phyloP scores from a whole-genome alignment of 2,329 filamentous ascomycete genomes.

The Trichophaea hybrida region DNA sequence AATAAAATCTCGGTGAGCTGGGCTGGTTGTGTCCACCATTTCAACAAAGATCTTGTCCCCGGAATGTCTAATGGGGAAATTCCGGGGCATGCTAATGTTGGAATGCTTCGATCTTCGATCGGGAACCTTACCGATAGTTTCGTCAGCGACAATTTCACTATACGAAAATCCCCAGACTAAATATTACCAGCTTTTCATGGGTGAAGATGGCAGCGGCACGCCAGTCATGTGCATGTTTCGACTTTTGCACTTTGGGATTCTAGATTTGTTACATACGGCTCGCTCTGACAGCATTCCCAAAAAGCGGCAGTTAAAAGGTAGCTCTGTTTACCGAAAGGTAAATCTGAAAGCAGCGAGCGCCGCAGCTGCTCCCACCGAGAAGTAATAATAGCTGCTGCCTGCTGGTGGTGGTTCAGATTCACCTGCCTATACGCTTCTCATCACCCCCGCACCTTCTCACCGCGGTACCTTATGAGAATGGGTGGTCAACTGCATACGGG shows the following conservation, averaged over 20 bases:
- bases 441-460: background rate
- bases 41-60: background rate
- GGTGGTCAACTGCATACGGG: background rate
- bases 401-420: background rate
- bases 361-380: background rate
- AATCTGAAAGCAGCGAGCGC: too few relatives aligned
- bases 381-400: background rate
- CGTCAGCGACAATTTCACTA: background rate
- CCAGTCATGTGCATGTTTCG: background rate
- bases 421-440: background rate
- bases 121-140: background rate
- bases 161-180: background rate
- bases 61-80: background rate
- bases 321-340: too few relatives aligned
- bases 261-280: background rate
- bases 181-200: background rate
- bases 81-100: background rate
- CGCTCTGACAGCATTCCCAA: too few relatives aligned
- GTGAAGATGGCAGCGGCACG: background rate
- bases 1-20: too few relatives aligned
- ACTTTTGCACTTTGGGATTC: background rate
- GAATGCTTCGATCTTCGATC: background rate
- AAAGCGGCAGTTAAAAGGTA: too few relatives aligned
- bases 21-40: too few relatives aligned
- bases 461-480: background rate